Conservation (phyloP, 176 grass and related monocot species). For the Alopecurus myosuroides region DNA sequence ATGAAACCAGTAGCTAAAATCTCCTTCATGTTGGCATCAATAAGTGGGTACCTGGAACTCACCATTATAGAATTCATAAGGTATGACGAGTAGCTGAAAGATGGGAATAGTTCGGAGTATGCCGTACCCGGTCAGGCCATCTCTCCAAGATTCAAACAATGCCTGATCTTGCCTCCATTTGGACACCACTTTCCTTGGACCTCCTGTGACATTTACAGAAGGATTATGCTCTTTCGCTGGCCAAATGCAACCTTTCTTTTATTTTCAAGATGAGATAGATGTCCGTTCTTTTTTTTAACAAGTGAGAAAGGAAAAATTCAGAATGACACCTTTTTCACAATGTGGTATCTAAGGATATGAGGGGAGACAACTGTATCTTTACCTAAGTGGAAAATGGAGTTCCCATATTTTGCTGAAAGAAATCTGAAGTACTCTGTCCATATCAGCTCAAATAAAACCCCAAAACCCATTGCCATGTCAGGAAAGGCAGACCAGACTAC, state of each 20-base stretch:
- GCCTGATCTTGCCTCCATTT: constrained; percentile 70
- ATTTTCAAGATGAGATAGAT: background rate
- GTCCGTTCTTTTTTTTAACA: background rate
- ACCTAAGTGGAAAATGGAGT: constrained; percentile 90
- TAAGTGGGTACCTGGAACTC: constrained; percentile 71
- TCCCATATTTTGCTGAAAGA: constrained; percentile 82
- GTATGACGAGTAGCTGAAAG: background rate
- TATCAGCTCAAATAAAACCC: constrained; percentile 98
- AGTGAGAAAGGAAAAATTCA: background rate
- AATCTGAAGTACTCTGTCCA: constrained; percentile 98
- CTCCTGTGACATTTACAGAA: constrained; percentile 41
- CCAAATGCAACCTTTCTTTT: background rate
- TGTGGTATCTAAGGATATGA: background rate
- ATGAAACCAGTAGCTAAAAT: constrained; percentile 80
- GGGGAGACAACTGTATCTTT: background rate
- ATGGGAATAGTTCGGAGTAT: background rate
- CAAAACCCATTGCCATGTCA: constrained; percentile 28
- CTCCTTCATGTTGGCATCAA: constrained; percentile 97
- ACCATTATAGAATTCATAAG: background rate
- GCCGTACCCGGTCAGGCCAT: constrained; percentile 70
- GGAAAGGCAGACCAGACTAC: background rate
- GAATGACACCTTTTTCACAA: background rate
- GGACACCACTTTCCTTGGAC: constrained; percentile 62
- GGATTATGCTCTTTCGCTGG: background rate
- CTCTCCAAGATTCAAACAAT: constrained; percentile 77